Evolutionary conservation across 441 rosid genomes (phyloP).

Genomic region (Pelargonium cotyledonis): DNA sequence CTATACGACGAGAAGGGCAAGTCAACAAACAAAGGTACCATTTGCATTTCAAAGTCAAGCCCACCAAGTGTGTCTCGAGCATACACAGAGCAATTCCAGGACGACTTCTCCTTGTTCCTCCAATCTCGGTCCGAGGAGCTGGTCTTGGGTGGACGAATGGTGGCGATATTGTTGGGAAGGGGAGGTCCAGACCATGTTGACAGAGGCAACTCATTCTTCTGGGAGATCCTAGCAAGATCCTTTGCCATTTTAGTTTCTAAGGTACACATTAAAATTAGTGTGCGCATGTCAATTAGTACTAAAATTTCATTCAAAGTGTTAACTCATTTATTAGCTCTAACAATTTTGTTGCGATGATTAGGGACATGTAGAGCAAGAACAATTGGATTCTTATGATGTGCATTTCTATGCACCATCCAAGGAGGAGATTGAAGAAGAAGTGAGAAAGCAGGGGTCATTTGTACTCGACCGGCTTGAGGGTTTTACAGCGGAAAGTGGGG

Average conservation of each 20-base stretch:
- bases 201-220: slow-evolving; percentile 77
- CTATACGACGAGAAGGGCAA: slow-evolving; percentile 57
- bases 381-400: slow-evolving; percentile 58
- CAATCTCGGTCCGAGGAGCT: slow-evolving; percentile 51
- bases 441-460: slow-evolving; percentile 55
- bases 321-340: neutral
- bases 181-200: slow-evolving; percentile 52
- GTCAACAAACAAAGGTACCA: slow-evolving; percentile 58
- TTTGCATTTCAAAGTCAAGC: slow-evolving; percentile 55
- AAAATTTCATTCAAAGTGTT: neutral
- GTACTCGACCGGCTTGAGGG: slow-evolving; percentile 39
- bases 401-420: slow-evolving; percentile 68
- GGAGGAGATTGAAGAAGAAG: slow-evolving; percentile 52
- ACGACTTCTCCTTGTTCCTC: slow-evolving; percentile 64
- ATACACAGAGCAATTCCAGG: slow-evolving; percentile 54
- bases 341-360: slow-evolving; percentile 11
- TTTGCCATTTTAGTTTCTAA: slow-evolving; percentile 42
- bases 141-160: slow-evolving; percentile 50
- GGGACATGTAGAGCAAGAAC: slow-evolving; percentile 61
- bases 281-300: neutral
- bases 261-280: slow-evolving; percentile 26
- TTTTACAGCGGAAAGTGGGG: slow-evolving; percentile 34
- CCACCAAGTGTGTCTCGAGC: slow-evolving; percentile 57
- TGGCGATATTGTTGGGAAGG: slow-evolving; percentile 61
- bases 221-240: slow-evolving; percentile 65